These are phyloP conservation scores for Candida anutae DNA, from an alignment of 1,139 yeast species.

Conservation along the genomic window DNA sequence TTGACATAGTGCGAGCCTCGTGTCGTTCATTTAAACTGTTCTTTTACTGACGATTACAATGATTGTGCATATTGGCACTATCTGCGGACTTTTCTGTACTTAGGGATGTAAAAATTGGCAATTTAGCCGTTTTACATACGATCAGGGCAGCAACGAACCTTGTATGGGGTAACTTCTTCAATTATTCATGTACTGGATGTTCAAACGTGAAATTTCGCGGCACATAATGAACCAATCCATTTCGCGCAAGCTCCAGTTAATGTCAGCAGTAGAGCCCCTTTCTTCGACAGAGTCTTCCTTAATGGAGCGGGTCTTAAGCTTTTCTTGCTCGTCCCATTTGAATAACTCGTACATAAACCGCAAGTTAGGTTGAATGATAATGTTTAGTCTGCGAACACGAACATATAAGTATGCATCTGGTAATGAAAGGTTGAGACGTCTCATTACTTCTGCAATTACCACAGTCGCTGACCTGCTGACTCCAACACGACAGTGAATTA, in stretches of 20 bases:
- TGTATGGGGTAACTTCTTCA: conserved; percentile 2
- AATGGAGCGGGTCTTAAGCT: conserved; percentile 8
- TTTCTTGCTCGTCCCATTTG: conserved; percentile 39
- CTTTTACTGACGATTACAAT: too few species aligned
- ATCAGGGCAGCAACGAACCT: too few species aligned
- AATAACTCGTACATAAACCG: conserved; percentile 43
- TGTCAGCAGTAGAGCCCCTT: conserved; percentile 4
- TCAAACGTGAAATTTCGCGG: conserved; percentile 72
- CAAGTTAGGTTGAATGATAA: conserved; percentile 42
- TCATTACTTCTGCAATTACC: conserved; percentile 43
- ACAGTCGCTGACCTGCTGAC: conserved; percentile 45
- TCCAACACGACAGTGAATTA: conserved; percentile 45
- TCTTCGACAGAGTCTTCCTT: conserved; percentile 2
- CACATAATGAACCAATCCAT: conserved; percentile 91
- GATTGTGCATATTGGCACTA: too few species aligned
- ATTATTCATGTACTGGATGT: conserved; percentile 44
- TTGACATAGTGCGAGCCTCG: too few species aligned
- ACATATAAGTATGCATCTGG: conserved; percentile 40
- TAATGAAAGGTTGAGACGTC: conserved; percentile 26
- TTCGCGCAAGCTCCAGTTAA: conserved; percentile 42
- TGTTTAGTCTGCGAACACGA: conserved; percentile 38
- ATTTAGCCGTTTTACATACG: too few species aligned
- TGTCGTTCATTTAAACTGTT: too few species aligned
- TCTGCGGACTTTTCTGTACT: too few species aligned
- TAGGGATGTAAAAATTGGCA: too few species aligned